Evolutionary conservation across 1,284 basidiomycete genomes (phyloP), one percentile per base, ranked within the genome.

Genomic region (Clitocybe nebularis): DNA sequence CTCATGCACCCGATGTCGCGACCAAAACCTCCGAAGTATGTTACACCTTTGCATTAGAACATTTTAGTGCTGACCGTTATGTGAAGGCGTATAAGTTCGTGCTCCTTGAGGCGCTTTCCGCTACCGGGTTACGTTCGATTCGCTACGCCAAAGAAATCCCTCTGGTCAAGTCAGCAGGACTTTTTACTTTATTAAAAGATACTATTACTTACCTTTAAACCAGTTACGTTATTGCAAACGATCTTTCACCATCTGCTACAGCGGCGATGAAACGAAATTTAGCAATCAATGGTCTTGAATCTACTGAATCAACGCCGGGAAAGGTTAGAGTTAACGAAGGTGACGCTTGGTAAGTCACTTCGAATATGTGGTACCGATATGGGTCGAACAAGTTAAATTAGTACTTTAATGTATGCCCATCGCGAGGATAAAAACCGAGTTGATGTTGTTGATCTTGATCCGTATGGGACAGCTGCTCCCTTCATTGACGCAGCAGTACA

Each of bases 401-500:
- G 91, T 57, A 74, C 88, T 1, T 68, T 96, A 44, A 93, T 98
- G 90, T 98, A 98, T 63, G 76, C 76, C 37, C 93, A 96, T 61
- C 84, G 93, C 29, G 69, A 76, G 39, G 81, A 81, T 29, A 72
- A 72, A 29, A 69, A 77, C 8, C 82, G 86, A 4, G 94, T 97
- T 25, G 93, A 99, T 52, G 90, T 93, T 22, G 84, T 99, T 14
- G 96, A 99, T 61, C 75, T 99, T 11, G 95, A 99, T 60, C 96
- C 96, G 0, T 99, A 99, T 59, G 96, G 96, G 0, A 95, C 93
- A 4, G 96, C 96, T 0, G 88, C 93, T 2, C 93, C 94, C 0
- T 99, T 99, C 63, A 83, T 99, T 22, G 96, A 99, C 56, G 86
- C 85, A n/a, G 93, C 95, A 0, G 84, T 99, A n/a, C 93, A 96